Conservation (phyloP, 495 filamentous ascomycete genomes). For the Hypoxylon subgilvum region DNA sequence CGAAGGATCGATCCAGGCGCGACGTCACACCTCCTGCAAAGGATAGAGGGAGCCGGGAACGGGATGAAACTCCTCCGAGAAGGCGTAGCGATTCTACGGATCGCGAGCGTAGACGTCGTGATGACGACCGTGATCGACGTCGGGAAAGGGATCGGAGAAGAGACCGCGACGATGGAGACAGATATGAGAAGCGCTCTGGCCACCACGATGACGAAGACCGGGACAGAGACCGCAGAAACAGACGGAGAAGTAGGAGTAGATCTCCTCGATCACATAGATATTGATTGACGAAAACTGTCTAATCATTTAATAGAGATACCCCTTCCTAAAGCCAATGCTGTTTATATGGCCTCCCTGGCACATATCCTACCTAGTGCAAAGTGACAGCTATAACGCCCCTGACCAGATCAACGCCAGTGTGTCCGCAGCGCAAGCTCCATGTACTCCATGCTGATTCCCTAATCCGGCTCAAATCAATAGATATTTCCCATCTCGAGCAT, state of each 20-base stretch:
- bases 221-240: constrained; percentile 29
- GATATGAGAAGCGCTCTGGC: constrained; percentile 30
- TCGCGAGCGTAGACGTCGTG: constrained; percentile 36
- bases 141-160: constrained; percentile 35
- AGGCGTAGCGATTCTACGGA: constrained; percentile 40
- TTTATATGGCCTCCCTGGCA: constrained; percentile 22
- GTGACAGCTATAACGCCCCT: constrained; percentile 19
- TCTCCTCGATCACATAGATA: constrained; percentile 37
- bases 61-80: constrained; percentile 39
- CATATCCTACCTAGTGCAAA: constrained; percentile 23
- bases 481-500: constrained; percentile 2
- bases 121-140: constrained; percentile 36
- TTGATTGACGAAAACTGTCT: constrained; percentile 33
- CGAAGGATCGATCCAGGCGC: constrained; percentile 23
- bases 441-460: constrained; percentile 29
- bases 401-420: constrained; percentile 25
- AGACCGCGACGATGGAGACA: constrained; percentile 39
- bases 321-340: constrained; percentile 19
- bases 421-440: constrained; percentile 14
- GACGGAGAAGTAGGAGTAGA: constrained; percentile 40
- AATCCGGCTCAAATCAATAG: constrained; percentile 3
- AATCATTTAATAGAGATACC: constrained; percentile 36
- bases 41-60: constrained; percentile 29
- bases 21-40: constrained; percentile 25
- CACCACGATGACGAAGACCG: constrained; percentile 33